Percentiles rank a stretch among this genome's conserved stretches.
These are phyloP conservation scores for Acer negundo DNA, from an alignment of 345 rosid genomes.

Conservation along the genomic window DNA sequence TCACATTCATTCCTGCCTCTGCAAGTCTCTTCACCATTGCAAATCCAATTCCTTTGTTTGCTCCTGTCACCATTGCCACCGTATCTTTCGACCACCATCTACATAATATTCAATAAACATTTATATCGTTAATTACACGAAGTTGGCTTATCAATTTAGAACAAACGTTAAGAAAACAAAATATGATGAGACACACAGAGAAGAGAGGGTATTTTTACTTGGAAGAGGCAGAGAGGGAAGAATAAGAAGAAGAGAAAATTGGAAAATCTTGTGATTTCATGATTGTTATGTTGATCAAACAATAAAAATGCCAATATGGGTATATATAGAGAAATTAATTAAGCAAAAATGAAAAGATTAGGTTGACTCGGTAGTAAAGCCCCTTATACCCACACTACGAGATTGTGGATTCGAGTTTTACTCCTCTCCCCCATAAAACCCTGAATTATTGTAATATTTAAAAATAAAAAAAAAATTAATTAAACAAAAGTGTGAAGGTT, in stretches of 20 bases:
- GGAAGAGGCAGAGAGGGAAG: neutral
- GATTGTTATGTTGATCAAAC: neutral
- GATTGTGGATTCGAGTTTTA: no score
- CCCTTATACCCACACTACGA: no score
- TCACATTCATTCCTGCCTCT: conserved; percentile 60
- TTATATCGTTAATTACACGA: no score
- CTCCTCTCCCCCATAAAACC: no score
- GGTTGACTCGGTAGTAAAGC: no score
- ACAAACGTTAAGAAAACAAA: neutral
- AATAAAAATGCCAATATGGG: neutral
- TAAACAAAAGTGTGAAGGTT: neutral
- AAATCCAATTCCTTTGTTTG: conserved; percentile 82
- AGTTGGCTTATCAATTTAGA: neutral
- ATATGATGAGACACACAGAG: neutral
- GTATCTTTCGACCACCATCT: conserved; percentile 87
- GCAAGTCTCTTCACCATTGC: conserved; percentile 71
- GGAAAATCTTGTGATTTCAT: conserved; percentile 26
- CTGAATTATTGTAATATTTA: no score
- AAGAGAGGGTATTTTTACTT: conserved; percentile 10
- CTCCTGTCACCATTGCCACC: conserved; percentile 81
- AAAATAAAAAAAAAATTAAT: no score
- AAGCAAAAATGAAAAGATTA: no score
- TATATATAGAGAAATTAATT: no score
- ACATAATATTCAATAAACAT: neutral
- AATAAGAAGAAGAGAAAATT: conserved; percentile 7